Evolutionary conservation across 1,284 basidiomycete genomes (phyloP).

Genomic region (Pascua guehoae): DNA sequence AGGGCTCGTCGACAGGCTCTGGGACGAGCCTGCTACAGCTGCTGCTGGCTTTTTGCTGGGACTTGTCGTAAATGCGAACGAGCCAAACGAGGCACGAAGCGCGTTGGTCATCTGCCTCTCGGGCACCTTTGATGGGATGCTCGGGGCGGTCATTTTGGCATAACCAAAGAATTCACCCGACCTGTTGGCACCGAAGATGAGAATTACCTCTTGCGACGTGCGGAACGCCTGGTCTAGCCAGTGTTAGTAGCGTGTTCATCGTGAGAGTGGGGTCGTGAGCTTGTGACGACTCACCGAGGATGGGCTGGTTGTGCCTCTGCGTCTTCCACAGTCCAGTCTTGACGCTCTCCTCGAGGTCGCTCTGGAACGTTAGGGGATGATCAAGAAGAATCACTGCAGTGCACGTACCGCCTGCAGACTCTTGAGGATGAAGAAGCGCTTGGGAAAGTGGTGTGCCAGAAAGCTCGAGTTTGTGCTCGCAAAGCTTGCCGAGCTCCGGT

Average conservation of each 20-base stretch:
- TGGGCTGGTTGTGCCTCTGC: constrained; percentile 85
- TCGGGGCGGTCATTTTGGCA: constrained; percentile 57
- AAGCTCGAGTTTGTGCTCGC: constrained; percentile 55
- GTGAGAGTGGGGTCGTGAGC: too few relatives aligned
- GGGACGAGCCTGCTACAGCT: constrained; percentile 1
- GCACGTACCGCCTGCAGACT: constrained; percentile 67
- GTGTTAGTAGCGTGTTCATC: neutral
- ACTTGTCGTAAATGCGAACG: constrained; percentile 5
- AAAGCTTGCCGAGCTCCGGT: constrained; percentile 58
- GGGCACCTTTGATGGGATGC: constrained; percentile 10
- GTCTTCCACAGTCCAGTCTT: constrained; percentile 82
- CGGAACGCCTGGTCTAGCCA: constrained; percentile 77
- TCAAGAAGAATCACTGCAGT: neutral
- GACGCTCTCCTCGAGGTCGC: constrained; percentile 81
- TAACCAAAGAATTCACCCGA: constrained; percentile 77
- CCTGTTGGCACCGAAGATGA: constrained; percentile 90
- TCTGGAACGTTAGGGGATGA: constrained; percentile 50
- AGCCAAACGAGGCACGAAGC: constrained; percentile 30
- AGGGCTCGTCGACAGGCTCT: neutral
- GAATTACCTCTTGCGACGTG: constrained; percentile 76
- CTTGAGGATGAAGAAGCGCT: constrained; percentile 89
- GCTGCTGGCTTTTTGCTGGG: constrained; percentile 1
- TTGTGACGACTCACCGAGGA: constrained; percentile 51
- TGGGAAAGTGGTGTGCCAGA: constrained; percentile 69
- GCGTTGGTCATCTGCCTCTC: constrained; percentile 12